A percentile compares a stretch with the other conserved stretches of the same genome.
Conservation (phyloP, 345 rosid species). For the Sonneratia alba region DNA sequence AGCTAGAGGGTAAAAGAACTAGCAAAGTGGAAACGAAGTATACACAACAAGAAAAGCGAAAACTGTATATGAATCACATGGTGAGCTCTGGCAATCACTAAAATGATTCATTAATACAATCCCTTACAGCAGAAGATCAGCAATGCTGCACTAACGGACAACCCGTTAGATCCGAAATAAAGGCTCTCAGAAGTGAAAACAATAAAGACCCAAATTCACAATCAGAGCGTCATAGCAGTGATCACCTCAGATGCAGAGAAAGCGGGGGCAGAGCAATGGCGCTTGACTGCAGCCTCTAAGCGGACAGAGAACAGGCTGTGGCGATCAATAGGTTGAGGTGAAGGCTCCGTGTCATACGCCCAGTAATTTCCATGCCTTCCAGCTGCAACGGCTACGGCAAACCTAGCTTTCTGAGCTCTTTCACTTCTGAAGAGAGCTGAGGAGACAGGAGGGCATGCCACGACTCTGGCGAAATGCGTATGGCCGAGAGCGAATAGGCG, state of each 20-base stretch:
- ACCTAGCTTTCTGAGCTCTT: no score
- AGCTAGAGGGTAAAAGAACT: neutral
- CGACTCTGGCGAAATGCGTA: no score
- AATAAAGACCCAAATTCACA: neutral
- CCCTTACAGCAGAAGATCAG: neutral
- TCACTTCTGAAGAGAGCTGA: no score
- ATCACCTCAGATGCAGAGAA: constrained; percentile 36
- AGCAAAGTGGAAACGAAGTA: neutral
- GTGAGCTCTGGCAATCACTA: neutral
- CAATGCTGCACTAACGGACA: no score
- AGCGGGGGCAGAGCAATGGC: constrained; percentile 19
- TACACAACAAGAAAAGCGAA: neutral
- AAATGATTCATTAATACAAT: neutral
- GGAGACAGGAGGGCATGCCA: no score
- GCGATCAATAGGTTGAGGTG: no score
- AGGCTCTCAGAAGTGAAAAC: neutral
- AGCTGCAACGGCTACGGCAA: no score
- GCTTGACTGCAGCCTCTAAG: constrained; percentile 24
- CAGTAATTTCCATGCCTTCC: no score
- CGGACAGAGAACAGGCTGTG: constrained; percentile 22
- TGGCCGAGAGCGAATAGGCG: no score
- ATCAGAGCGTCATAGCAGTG: neutral
- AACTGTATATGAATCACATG: neutral
- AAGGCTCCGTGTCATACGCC: no score
- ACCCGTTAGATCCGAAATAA: neutral